Percentiles rank a stretch among this genome's conserved stretches.
These are phyloP conservation scores for Fraxinus excelsior DNA, from an alignment of 257 asterid species.

Conservation along the genomic window DNA sequence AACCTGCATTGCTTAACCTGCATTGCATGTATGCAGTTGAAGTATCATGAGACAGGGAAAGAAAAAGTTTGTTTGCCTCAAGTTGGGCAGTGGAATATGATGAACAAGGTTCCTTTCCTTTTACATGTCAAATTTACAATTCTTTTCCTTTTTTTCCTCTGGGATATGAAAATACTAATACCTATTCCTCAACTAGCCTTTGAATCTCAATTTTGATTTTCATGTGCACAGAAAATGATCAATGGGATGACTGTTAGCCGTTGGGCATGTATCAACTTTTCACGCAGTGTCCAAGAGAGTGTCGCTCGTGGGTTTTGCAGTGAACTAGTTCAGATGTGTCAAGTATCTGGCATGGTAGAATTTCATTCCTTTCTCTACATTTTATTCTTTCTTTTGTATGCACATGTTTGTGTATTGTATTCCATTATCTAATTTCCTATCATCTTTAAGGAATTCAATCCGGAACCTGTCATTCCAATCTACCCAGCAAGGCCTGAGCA, in stretches of 20 bases:
- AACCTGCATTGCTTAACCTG: slow-evolving; percentile 26
- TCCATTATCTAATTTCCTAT: background rate
- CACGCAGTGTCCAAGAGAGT: slow-evolving; percentile 91
- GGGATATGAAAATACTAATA: background rate
- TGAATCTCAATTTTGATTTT: slow-evolving; percentile 17
- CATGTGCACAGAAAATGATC: slow-evolving; percentile 80
- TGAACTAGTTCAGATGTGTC: slow-evolving; percentile 97
- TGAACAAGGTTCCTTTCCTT: slow-evolving; percentile 72
- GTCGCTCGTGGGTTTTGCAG: slow-evolving; percentile 95
- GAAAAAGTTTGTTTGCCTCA: slow-evolving; percentile 97
- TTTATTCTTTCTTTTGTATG: background rate
- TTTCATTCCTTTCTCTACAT: background rate
- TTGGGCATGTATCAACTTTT: slow-evolving; percentile 99
- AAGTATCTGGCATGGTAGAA: slow-evolving; percentile 96
- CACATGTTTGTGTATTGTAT: background rate
- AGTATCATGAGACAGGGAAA: slow-evolving; percentile 90
- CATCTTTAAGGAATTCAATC: slow-evolving; percentile 68
- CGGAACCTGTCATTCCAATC: slow-evolving; percentile 88
- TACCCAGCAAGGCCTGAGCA: slow-evolving; percentile 92
- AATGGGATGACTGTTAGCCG: slow-evolving; percentile 95
- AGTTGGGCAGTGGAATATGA: slow-evolving; percentile 99
- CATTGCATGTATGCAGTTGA: slow-evolving; percentile 53
- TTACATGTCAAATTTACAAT: background rate
- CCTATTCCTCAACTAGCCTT: background rate
- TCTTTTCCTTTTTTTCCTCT: background rate